A percentile compares a stretch with the other conserved stretches of the same genome.
Conservation (phyloP, 345 rosid species). For the Citrus australasica region DNA sequence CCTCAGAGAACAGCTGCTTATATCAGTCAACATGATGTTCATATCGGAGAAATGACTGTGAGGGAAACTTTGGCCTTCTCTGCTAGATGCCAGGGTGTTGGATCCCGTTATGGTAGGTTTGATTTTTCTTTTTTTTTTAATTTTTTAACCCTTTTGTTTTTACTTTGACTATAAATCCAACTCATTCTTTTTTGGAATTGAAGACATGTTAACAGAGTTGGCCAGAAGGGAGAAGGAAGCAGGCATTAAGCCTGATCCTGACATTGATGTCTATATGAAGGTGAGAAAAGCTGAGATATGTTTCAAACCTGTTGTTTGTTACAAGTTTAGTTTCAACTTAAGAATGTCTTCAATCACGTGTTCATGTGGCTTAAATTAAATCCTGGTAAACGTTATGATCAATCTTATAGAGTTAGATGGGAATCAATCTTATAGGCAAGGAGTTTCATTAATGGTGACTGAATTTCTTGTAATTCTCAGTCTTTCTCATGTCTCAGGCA, state of each 20-base stretch:
- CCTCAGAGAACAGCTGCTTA: too few relatives aligned
- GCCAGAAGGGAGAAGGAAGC: slow-evolving; percentile 77
- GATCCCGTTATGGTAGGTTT: too few relatives aligned
- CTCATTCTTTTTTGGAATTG: neutral
- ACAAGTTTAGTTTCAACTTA: too few relatives aligned
- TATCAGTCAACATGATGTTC: too few relatives aligned
- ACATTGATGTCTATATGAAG: slow-evolving; percentile 70
- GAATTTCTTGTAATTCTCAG: neutral
- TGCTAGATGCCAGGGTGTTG: too few relatives aligned
- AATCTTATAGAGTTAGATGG: too few relatives aligned
- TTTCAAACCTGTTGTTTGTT: neutral
- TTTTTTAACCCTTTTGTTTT: neutral
- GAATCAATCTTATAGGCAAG: neutral
- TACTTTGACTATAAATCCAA: neutral
- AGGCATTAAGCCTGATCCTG: slow-evolving; percentile 31
- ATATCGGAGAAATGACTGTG: too few relatives aligned
- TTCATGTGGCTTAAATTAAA: neutral
- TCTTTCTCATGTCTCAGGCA: slow-evolving; percentile 33
- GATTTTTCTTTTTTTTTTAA: too few relatives aligned
- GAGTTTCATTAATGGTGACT: neutral
- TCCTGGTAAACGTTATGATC: too few relatives aligned
- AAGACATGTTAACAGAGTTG: slow-evolving; percentile 69
- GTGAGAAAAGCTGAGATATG: slow-evolving; percentile 16
- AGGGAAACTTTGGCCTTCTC: too few relatives aligned
- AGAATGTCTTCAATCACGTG: neutral